Evolutionary conservation across 2,329 filamentous ascomycete genomes (phyloP).

Genomic region (Alternaria sp.): DNA sequence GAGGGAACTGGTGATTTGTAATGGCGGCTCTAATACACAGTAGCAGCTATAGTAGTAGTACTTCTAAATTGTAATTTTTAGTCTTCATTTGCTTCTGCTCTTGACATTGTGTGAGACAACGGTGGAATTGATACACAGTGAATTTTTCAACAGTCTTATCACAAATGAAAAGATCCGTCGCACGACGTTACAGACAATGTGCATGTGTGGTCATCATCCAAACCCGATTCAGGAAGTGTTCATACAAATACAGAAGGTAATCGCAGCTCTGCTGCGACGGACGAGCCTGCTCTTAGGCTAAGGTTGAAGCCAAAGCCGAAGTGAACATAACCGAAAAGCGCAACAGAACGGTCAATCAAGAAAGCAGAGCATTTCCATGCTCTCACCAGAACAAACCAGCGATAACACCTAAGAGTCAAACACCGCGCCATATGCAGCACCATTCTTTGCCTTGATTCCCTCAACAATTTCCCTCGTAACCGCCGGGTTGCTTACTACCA

Average conservation of each 20-base stretch:
- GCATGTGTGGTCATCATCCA: neutral
- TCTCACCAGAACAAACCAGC: neutral
- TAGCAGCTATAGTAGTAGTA: neutral
- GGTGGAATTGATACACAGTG: neutral
- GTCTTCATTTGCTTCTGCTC: neutral
- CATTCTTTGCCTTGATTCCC: constrained; percentile 12
- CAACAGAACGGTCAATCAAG: neutral
- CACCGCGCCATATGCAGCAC: constrained; percentile 29
- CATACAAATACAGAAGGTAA: neutral
- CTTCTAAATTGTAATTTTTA: neutral
- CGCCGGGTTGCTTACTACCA: constrained; percentile 28
- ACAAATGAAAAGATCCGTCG: neutral
- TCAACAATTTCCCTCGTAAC: constrained; percentile 24
- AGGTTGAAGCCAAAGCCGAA: neutral
- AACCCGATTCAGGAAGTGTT: neutral
- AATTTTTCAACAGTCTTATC: neutral
- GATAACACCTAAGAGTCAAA: constrained; percentile 24
- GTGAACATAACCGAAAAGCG: neutral
- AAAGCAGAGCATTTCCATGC: neutral
- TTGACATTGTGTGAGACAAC: neutral
- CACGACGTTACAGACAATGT: neutral
- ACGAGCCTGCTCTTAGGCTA: neutral
- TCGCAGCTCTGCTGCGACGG: neutral
- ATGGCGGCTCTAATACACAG: neutral
- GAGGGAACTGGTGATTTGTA: neutral